These are phyloP conservation scores for Anisodus acutangulus DNA, from an alignment of 257 asterid genomes.

Conservation along the genomic window DNA sequence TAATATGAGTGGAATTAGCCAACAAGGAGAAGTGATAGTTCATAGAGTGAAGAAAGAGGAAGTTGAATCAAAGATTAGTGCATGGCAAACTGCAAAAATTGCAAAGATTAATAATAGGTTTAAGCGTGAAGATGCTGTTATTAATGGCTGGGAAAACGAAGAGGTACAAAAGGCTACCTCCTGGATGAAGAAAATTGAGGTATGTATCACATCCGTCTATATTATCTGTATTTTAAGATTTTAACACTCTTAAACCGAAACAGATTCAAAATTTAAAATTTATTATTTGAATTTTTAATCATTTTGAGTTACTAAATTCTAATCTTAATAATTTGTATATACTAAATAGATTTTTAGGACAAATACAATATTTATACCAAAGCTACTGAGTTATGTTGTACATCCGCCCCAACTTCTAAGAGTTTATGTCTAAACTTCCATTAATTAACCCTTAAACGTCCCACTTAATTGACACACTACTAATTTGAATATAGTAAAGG, in stretches of 20 bases:
- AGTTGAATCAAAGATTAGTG: constrained; percentile 79
- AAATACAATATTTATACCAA: not conserved
- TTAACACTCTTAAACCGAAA: not conserved
- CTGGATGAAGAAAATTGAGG: constrained; percentile 98
- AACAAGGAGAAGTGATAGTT: constrained; percentile 46
- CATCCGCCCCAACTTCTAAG: too few species aligned
- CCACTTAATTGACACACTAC: not conserved
- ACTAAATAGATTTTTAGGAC: too few species aligned
- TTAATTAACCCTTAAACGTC: not conserved
- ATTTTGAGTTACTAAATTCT: not conserved
- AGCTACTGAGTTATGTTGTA: not conserved
- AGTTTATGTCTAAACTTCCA: too few species aligned
- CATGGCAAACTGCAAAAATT: constrained; percentile 88
- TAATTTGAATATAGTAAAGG: not conserved
- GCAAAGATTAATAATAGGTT: constrained; percentile 84
- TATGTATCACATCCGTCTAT: constrained; percentile 25
- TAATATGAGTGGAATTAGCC: constrained; percentile 5
- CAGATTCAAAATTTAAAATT: not conserved
- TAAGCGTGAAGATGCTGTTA: constrained; percentile 82
- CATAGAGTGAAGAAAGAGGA: constrained; percentile 86
- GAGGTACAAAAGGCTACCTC: constrained; percentile 81
- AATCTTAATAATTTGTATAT: not conserved
- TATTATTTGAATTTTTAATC: too few species aligned
- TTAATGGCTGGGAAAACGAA: constrained; percentile 86
- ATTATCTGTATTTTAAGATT: constrained; percentile 1